Evolutionary conservation across 2,329 filamentous ascomycete genomes (phyloP).

Genomic region (Cercospora sp.): DNA sequence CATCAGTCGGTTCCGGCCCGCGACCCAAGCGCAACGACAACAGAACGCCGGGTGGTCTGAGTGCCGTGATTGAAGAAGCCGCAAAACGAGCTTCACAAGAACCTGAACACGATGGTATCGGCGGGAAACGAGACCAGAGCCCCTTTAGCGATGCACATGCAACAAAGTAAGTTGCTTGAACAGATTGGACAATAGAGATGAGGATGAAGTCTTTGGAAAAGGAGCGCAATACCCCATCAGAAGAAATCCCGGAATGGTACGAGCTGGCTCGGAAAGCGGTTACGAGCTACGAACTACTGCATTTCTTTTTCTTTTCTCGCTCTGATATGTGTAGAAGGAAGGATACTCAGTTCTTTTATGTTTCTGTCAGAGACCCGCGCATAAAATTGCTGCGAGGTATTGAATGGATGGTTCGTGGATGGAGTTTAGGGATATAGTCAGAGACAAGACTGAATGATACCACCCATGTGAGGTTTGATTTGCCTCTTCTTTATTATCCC

Average conservation of each 20-base stretch:
- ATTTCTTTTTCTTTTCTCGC: not conserved
- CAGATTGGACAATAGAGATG: not conserved
- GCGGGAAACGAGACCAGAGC: slow-evolving; percentile 34
- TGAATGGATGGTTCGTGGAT: not conserved
- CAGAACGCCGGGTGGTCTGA: slow-evolving; percentile 37
- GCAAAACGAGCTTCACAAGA: slow-evolving; percentile 42
- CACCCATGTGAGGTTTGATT: not conserved
- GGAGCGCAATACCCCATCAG: slow-evolving; percentile 1
- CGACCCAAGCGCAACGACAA: slow-evolving; percentile 20
- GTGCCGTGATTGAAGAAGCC: slow-evolving; percentile 50
- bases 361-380: not conserved
- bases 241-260: not conserved
- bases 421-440: slow-evolving; percentile 1
- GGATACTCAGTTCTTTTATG: not conserved
- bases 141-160: slow-evolving; percentile 39
- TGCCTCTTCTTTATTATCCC: not conserved
- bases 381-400: not conserved
- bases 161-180: slow-evolving; percentile 15
- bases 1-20: slow-evolving; percentile 28
- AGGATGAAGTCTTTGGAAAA: not conserved
- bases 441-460: not conserved
- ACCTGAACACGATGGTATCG: slow-evolving; percentile 30
- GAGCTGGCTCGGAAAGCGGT: slow-evolving; percentile 3
- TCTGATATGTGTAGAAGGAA: not conserved
- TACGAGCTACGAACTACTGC: not conserved